These are phyloP conservation scores for Kalaharituber pfeilii DNA, from an alignment of 2,329 filamentous ascomycete genomes.

Conservation along the genomic window DNA sequence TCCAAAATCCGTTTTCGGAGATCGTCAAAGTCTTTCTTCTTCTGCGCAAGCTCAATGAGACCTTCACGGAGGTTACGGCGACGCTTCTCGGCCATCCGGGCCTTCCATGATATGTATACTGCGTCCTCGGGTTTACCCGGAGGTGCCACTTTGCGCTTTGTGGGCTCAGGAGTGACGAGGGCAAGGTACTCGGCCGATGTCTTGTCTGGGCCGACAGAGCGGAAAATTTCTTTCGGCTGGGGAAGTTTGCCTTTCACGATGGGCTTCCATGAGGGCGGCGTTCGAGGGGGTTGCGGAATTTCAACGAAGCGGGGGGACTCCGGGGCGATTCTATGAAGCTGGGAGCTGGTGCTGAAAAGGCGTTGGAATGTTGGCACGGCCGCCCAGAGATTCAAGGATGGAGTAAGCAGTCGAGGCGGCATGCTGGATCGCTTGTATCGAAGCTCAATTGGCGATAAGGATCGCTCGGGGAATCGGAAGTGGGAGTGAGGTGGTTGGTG, in stretches of 20 bases:
- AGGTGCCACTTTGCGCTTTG: conserved; percentile 3
- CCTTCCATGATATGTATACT: conserved; percentile 45
- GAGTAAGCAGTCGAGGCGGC: conserved; percentile 1
- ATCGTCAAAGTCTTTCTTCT: conserved; percentile 24
- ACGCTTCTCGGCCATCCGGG: conserved; percentile 52
- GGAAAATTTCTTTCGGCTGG: conserved; percentile 65
- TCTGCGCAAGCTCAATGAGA: conserved; percentile 46
- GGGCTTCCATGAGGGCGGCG: conserved; percentile 25
- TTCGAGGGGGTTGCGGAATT: conserved; percentile 46
- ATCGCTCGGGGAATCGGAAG: too few species aligned
- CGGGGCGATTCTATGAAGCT: conserved; percentile 44
- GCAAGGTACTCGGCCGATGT: conserved; percentile 42
- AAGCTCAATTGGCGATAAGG: too few species aligned
- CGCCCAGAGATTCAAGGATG: conserved; percentile 21
- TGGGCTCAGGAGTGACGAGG: conserved; percentile 36
- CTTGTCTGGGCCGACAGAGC: conserved; percentile 43
- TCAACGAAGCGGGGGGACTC: conserved; percentile 80
- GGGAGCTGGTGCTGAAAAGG: conserved; percentile 33
- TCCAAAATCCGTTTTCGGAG: conserved; percentile 22
- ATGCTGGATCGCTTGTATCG: not conserved
- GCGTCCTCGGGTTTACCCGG: conserved; percentile 15
- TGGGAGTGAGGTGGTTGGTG: not conserved
- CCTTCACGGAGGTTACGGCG: conserved; percentile 56
- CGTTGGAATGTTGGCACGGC: conserved; percentile 24
- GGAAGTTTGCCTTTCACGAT: conserved; percentile 62